phyloP scores from a whole-genome alignment of 2,329 filamentous ascomycete species.

The Stromatinia cepivora region DNA sequence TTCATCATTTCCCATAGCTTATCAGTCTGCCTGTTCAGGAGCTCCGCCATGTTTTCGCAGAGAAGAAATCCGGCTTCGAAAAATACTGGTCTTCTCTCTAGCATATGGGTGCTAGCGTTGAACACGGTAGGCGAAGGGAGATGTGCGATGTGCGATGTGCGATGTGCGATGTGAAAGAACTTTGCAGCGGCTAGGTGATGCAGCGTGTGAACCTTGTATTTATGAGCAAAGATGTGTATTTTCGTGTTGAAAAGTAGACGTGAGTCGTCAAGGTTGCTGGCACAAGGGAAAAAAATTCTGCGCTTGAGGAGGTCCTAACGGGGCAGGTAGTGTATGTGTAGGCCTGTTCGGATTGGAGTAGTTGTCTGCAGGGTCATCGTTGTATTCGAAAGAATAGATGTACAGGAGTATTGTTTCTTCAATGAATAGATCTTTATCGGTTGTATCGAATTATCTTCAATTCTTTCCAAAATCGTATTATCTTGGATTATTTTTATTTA shows the following conservation, averaged over 20 bases:
- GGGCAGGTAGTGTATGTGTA: neutral
- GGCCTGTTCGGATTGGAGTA: neutral
- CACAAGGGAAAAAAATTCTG: too few relatives aligned
- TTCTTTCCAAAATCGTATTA: neutral
- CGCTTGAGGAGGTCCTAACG: neutral
- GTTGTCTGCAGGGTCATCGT: neutral
- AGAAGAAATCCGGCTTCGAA: neutral
- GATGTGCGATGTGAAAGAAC: neutral
- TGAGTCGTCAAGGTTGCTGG: neutral
- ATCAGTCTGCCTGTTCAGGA: neutral
- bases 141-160: neutral
- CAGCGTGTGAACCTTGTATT: neutral
- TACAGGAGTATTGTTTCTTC: neutral
- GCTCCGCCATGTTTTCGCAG: neutral
- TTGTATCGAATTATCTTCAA: neutral
- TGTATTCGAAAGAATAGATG: neutral
- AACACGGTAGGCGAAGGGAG: neutral
- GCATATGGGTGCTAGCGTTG: neutral
- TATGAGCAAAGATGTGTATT: neutral
- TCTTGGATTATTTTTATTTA: neutral
- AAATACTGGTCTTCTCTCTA: neutral
- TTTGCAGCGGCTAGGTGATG: neutral
- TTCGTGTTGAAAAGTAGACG: neutral
- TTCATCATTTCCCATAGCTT: neutral
- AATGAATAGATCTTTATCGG: neutral